Base-by-base conservation (phyloP, 2,329 filamentous ascomycete genomes). In the Fusarium zealandicum region DNA sequence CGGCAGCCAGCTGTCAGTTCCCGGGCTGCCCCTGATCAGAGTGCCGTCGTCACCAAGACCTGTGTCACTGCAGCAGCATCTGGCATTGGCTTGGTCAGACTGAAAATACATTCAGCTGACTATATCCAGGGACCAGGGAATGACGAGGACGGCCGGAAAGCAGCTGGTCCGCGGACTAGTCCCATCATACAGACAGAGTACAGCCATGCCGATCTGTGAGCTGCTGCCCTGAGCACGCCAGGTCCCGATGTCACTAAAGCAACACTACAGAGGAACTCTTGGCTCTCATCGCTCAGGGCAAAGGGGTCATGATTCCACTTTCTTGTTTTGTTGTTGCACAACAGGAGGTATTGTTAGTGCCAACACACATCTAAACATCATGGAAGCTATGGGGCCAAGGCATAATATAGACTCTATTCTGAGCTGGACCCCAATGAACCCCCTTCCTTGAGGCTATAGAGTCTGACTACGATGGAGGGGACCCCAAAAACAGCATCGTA, bases 1-100 rank as follows among this genome's bases (percentile, higher is more conserved):
- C 39, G 38, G 40, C 56, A 39, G 43, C 47, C 50, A 63, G 63
- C 64, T 67, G 65, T 67, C 65, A 67, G 48, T 55, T 63, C 59
- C 49, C 49, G 55, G 18, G 12, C 36, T 54, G 33, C 44, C 57
- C 61, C 59, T 52, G 56, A 50, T 37, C 40, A 46, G 27, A 38
- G 40, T 16, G 27, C 39, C 51, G 46, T 59, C 60, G 47, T 63
- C 48, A 53, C 35, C 38, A 54, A 36, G 41, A 38, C 35, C 37
- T 51, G 64, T 67, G 63, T 39, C 42, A 66, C 63, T 28, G 35
- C 41, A 44, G 30, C 49, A 38, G 22, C 12, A 41, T 40, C 51
- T 60, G 63, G 54, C 52, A 53, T 39, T 49, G 40, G 45, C 41
- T 36, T 53, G 33, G 20, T 27, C 27, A 36, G 37, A 43, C 50